These are phyloP conservation scores for Cerioporus squamosus DNA, from an alignment of 1,284 basidiomycete species.

Conservation along the genomic window DNA sequence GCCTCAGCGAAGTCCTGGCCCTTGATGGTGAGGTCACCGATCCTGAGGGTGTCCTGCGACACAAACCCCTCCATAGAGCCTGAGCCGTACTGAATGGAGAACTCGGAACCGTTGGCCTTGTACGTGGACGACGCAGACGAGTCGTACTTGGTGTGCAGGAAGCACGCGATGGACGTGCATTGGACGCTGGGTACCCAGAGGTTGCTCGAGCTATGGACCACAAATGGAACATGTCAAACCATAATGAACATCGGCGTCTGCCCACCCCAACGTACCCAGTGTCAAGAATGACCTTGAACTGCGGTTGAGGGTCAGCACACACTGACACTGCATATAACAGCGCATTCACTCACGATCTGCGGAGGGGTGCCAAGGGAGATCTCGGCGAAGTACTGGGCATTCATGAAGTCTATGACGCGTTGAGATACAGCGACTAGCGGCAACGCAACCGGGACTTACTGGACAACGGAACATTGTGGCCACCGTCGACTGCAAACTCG, in stretches of 20 bases:
- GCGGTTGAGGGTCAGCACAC: conserved; percentile 3
- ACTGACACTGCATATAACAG: not conserved
- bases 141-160: conserved; percentile 96
- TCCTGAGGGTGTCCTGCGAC: conserved; percentile 82
- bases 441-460: conserved; percentile 59
- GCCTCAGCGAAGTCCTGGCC: conserved; percentile 95
- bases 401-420: conserved; percentile 85
- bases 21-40: conserved; percentile 85
- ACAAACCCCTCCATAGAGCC: conserved; percentile 98
- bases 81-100: conserved; percentile 95
- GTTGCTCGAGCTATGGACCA: conserved; percentile 75
- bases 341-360: conserved; percentile 58
- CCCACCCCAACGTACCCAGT: conserved; percentile 63
- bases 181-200: conserved; percentile 90
- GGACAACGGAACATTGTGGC: conserved; percentile 88
- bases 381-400: conserved; percentile 96
- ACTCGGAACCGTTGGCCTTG: conserved; percentile 90
- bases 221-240: conserved; percentile 6
- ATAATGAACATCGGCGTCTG: not conserved
- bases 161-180: conserved; percentile 98
- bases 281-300: conserved; percentile 89
- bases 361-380: conserved; percentile 84
- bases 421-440: conserved; percentile 19
- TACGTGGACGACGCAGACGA: conserved; percentile 83
- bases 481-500: conserved; percentile 67